phyloP scores from a whole-genome alignment of 495 filamentous ascomycete genomes.

The Clavariopsis aquatica region DNA sequence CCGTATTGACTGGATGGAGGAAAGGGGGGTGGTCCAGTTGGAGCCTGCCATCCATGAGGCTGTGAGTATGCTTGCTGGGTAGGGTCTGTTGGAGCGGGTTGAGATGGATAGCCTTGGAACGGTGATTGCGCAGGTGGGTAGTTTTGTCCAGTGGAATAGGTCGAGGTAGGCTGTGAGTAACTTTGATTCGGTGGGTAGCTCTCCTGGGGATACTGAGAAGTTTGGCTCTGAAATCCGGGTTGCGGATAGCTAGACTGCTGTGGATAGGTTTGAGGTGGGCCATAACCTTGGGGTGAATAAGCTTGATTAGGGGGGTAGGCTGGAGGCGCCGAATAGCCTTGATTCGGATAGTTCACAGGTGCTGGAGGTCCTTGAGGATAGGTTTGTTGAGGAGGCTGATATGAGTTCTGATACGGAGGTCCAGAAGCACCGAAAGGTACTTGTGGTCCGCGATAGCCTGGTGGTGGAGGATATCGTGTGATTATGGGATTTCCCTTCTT shows the following conservation, averaged over 20 bases:
- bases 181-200: conserved; percentile 31
- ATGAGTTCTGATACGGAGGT: conserved; percentile 26
- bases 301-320: conserved; percentile 8
- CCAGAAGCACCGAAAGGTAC: conserved; percentile 1
- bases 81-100: conserved; percentile 19
- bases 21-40: background rate
- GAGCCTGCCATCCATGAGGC: conserved; percentile 29
- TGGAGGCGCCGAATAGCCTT: conserved; percentile 15
- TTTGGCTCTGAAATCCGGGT: conserved; percentile 22
- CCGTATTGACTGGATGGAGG: conserved; percentile 11
- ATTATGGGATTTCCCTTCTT: conserved; percentile 49
- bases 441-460: conserved; percentile 43
- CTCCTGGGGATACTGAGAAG: conserved; percentile 31
- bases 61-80: conserved; percentile 20
- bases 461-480: conserved; percentile 46
- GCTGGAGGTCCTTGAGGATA: conserved; percentile 32
- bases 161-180: conserved; percentile 23
- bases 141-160: conserved; percentile 23
- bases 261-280: conserved; percentile 25
- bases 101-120: conserved; percentile 33
- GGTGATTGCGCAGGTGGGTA: conserved; percentile 23
- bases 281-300: conserved; percentile 28
- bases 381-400: conserved; percentile 23
- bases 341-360: conserved; percentile 23
- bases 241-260: conserved; percentile 16